Evolutionary conservation across 371 early-diverging fungal species (phyloP), one percentile per base, ranked within the genome.

Genomic region (Syncephalastrum sp.): DNA sequence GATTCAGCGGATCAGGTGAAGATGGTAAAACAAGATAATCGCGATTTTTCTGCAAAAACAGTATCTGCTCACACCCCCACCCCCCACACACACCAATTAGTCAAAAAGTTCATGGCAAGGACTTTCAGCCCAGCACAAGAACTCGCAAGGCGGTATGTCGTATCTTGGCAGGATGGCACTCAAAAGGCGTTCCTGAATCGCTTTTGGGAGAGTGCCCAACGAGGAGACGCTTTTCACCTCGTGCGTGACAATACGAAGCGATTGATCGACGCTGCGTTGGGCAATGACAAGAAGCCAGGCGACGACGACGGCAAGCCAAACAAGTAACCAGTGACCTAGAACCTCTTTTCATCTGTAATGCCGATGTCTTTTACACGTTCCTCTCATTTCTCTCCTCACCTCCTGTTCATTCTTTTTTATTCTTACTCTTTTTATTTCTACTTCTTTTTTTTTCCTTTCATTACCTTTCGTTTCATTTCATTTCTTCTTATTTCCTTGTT

Each of bases 101-200:
- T 54, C 46, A 58, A 54, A 49, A 51, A 53, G 14, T 33, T 61
- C 16, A 51, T 61, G 19, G 46, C 52, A 17, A 60, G 53, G 48
- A 55, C 58, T 12, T 61, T 66, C 33, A 47, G 55, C 3, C 66
- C 66, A 3, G 21, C 59, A 17, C 66, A 66, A 48, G 66, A 61
- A 29, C 47, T 66, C 5, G 55, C 59, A 10, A 53, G 52, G 38
- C 61, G 64, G 0, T 66, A 61, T 16, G 51, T 61, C 42, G 48
- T 50, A 33, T 61, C 66, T n/a, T 66, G 66, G 66, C 45, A 66
- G 53, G 66, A 66, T 45, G 66, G 66, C 4, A 61, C 66, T 0
- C 66, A 66, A 51, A 38, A 29, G 8, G 47, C 54, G 5, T 66
- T 66, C 29, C 54, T 66, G 23, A 21, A 50, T 4, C 27, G 59